phyloP scores from a whole-genome alignment of 1,284 basidiomycete genomes.

The Tilletia walkeri region DNA sequence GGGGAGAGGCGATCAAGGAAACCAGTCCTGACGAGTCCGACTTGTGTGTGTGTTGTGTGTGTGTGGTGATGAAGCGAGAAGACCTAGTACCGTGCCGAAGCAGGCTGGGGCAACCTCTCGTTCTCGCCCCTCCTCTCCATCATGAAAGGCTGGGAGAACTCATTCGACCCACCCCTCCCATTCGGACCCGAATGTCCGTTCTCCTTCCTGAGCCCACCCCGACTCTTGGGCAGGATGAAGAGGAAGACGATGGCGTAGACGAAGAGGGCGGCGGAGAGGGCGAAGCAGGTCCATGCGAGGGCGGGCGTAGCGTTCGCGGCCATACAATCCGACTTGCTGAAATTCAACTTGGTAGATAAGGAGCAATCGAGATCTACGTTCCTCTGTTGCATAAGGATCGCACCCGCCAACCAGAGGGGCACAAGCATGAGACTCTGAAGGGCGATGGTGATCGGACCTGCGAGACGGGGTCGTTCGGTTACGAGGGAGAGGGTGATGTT shows the following conservation, averaged over 20 bases:
- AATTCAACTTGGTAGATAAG: not conserved
- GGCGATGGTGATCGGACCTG: slow-evolving; percentile 1
- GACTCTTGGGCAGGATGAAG: slow-evolving; percentile 15
- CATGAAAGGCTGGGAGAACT: slow-evolving; percentile 13
- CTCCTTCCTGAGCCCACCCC: not conserved
- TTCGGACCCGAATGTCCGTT: not conserved
- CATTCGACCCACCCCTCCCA: not conserved
- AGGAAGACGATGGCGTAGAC: slow-evolving; percentile 9
- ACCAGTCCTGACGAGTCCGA: too few relatives aligned
- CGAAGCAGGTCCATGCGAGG: slow-evolving; percentile 13
- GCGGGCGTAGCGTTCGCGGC: slow-evolving; percentile 3
- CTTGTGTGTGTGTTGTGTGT: too few relatives aligned
- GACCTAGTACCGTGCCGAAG: not conserved
- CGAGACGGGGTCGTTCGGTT: slow-evolving; percentile 3
- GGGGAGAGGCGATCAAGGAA: too few relatives aligned
- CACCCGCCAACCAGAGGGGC: slow-evolving; percentile 1
- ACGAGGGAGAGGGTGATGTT: slow-evolving; percentile 16
- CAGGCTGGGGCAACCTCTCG: slow-evolving; percentile 2
- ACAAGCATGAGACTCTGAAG: not conserved
- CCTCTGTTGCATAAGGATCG: not conserved
- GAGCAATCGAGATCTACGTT: not conserved
- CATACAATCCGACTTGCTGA: slow-evolving; percentile 9
- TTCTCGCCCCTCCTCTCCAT: not conserved
- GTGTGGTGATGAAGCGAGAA: too few relatives aligned
- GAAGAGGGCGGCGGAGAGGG: not conserved